phyloP scores from a whole-genome alignment of 768 basidiomycete species.

The Mycena indigotica region DNA sequence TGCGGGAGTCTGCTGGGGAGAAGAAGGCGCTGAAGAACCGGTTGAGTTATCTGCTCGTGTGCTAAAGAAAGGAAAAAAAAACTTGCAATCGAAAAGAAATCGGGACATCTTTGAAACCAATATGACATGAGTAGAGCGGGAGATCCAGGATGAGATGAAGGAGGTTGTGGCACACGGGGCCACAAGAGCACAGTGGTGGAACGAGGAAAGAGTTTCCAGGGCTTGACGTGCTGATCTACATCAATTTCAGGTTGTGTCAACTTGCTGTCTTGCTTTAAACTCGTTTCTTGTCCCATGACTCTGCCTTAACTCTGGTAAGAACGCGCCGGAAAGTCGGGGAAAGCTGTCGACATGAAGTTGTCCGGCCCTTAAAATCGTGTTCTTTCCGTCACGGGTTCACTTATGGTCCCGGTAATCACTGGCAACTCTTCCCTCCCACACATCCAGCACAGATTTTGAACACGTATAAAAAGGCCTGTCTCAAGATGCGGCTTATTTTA shows the following conservation, averaged over 20 bases:
- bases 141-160: slow-evolving; percentile 44
- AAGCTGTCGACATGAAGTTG: background rate
- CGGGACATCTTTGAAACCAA: slow-evolving; percentile 42
- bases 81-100: slow-evolving; percentile 42
- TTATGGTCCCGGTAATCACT: background rate
- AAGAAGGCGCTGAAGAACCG: slow-evolving; percentile 11
- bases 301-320: background rate
- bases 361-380: background rate
- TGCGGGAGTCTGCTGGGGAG: slow-evolving; percentile 51
- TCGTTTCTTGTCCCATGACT: background rate
- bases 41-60: slow-evolving; percentile 21
- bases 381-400: too few relatives aligned
- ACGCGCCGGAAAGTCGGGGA: background rate
- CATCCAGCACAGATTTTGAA: too few relatives aligned
- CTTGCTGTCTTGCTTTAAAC: background rate
- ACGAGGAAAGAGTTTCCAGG: background rate
- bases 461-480: background rate
- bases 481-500: background rate
- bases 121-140: slow-evolving; percentile 46
- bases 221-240: background rate
- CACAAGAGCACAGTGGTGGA: slow-evolving; percentile 6
- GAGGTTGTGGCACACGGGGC: slow-evolving; percentile 19
- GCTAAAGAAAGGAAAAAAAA: slow-evolving; percentile 22
- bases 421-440: background rate
- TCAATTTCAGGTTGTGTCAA: background rate